Evolutionary conservation across 495 filamentous ascomycete genomes (phyloP).

Genomic region (Hypoxylon trugodes): DNA sequence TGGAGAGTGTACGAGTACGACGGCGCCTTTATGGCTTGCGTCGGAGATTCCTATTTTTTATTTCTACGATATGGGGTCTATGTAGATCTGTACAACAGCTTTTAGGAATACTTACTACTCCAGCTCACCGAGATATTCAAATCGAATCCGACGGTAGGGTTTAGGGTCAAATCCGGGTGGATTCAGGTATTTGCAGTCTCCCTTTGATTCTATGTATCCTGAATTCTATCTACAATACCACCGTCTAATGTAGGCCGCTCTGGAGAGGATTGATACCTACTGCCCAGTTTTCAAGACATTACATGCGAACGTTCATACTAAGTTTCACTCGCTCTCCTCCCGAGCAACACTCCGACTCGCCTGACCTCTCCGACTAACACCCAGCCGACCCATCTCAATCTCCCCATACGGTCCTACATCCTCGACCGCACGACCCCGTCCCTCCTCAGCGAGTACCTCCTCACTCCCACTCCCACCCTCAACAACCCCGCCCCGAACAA

Average conservation of each 20-base stretch:
- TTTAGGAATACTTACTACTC: too few relatives aligned
- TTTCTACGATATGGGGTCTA: too few relatives aligned
- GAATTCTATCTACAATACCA: neutral
- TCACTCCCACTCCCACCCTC: constrained; percentile 15
- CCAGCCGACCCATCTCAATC: constrained; percentile 37
- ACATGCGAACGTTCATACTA: neutral
- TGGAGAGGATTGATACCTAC: too few relatives aligned
- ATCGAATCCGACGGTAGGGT: too few relatives aligned
- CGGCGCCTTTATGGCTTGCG: too few relatives aligned
- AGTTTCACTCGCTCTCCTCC: constrained; percentile 11
- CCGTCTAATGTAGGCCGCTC: too few relatives aligned
- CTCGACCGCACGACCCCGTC: constrained; percentile 17
- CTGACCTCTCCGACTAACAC: constrained; percentile 31
- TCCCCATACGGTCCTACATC: constrained; percentile 5
- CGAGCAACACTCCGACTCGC: constrained; percentile 24
- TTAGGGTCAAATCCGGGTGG: too few relatives aligned
- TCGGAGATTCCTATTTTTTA: too few relatives aligned
- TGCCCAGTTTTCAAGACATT: neutral
- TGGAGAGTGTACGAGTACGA: too few relatives aligned
- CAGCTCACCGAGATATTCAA: too few relatives aligned
- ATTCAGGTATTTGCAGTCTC: neutral
- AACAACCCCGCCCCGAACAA: neutral
- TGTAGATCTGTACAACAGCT: too few relatives aligned
- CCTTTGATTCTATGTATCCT: neutral
- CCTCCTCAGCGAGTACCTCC: constrained; percentile 48